These are phyloP conservation scores for Domatiomyces globalis DNA, from an alignment of 2,329 filamentous ascomycete species.

Conservation along the genomic window DNA sequence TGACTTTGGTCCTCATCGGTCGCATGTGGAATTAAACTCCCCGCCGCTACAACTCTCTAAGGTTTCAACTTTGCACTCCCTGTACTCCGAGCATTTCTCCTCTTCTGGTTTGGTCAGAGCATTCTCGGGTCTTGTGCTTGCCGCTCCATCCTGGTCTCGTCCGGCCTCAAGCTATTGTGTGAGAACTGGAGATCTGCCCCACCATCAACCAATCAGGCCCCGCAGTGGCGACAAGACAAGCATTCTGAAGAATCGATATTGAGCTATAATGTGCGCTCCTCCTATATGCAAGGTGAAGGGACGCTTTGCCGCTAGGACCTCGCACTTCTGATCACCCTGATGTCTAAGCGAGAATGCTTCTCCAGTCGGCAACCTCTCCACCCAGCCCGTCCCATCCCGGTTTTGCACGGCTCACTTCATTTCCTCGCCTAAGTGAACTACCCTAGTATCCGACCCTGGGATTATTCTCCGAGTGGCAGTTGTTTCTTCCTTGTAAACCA, in stretches of 20 bases:
- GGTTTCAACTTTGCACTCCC: not conserved
- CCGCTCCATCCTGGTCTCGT: not conserved
- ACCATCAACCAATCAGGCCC: not conserved
- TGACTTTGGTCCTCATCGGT: not conserved
- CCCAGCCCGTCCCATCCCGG: not conserved
- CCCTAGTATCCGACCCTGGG: not conserved
- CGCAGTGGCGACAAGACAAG: not conserved
- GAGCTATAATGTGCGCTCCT: not conserved
- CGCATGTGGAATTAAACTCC: constrained; percentile 1
- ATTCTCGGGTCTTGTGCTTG: not conserved
- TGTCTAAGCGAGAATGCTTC: constrained; percentile 6
- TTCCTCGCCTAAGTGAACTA: not conserved
- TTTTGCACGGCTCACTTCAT: not conserved
- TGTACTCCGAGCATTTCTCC: not conserved
- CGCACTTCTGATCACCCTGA: not conserved
- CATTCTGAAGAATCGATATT: not conserved
- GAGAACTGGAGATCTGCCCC: not conserved
- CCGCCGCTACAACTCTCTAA: not conserved
- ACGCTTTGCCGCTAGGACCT: not conserved
- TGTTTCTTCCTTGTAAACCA: constrained; percentile 1
- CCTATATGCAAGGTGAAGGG: not conserved
- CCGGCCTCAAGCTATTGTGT: not conserved
- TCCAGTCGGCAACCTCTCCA: constrained; percentile 4
- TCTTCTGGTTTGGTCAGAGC: not conserved
- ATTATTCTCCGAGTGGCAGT: constrained; percentile 5